Conservation (phyloP, 2,329 filamentous ascomycete species). For the Nothomitra cinnamomea region DNA sequence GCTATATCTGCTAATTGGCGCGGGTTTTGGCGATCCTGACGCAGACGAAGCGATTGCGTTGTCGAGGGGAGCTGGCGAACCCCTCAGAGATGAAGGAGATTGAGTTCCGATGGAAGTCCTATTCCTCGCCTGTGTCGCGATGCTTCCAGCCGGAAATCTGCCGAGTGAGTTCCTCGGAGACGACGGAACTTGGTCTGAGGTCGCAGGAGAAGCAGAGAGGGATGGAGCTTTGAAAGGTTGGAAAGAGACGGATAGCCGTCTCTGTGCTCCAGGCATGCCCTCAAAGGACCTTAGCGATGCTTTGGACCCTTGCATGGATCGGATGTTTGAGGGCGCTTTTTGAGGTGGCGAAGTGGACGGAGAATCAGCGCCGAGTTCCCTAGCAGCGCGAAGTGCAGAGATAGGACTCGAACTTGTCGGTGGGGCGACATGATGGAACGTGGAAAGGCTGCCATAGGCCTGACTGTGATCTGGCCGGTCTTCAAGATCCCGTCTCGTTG, state of each 20-base stretch:
- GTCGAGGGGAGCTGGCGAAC: conserved; percentile 44
- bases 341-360: conserved; percentile 34
- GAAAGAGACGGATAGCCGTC: conserved; percentile 74
- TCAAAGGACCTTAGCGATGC: conserved; percentile 34
- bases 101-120: conserved; percentile 57
- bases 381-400: conserved; percentile 59
- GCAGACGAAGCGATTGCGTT: conserved; percentile 45
- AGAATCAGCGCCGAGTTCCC: conserved; percentile 30
- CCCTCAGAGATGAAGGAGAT: conserved; percentile 56
- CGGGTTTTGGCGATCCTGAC: conserved; percentile 62
- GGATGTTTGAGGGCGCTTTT: conserved; percentile 28
- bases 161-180: conserved; percentile 38
- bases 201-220: conserved; percentile 28
- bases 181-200: conserved; percentile 31
- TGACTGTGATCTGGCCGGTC: conserved; percentile 48
- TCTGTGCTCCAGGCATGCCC: conserved; percentile 25
- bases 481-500: conserved; percentile 31
- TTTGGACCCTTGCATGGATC: conserved; percentile 29
- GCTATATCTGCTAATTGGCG: conserved; percentile 67
- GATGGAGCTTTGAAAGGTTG: conserved; percentile 73
- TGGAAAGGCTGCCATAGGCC: conserved; percentile 78
- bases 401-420: conserved; percentile 70
- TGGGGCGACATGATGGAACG: conserved; percentile 64
- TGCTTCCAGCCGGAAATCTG: conserved; percentile 29
- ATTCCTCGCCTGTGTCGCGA: conserved; percentile 43